Conservation (phyloP, 129 eudicot species). For the Deinandra increscens region DNA sequence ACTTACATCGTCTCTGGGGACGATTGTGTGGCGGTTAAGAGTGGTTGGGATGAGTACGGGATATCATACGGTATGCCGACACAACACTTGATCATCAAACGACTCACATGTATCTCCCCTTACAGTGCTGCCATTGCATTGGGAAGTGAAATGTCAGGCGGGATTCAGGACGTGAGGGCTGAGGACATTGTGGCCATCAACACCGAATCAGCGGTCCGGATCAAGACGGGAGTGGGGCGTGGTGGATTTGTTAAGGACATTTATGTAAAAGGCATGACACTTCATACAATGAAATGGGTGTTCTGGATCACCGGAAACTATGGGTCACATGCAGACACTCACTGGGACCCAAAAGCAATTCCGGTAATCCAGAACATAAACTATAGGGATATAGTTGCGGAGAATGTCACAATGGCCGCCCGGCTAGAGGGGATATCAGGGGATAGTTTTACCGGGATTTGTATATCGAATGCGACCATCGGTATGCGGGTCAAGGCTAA, state of each 20-base stretch:
- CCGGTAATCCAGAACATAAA: slow-evolving; percentile 63
- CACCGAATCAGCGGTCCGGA: slow-evolving; percentile 69
- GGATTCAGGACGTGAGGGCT: slow-evolving; percentile 69
- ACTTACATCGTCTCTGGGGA: slow-evolving; percentile 65
- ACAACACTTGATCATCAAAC: slow-evolving; percentile 49
- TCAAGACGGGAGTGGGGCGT: slow-evolving; percentile 74
- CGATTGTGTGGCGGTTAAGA: slow-evolving; percentile 56
- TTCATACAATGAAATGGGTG: slow-evolving; percentile 88
- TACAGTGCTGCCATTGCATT: slow-evolving; percentile 78
- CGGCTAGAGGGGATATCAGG: slow-evolving; percentile 66
- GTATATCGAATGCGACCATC: slow-evolving; percentile 68
- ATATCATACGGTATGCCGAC: slow-evolving; percentile 70
- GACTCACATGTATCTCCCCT: slow-evolving; percentile 76
- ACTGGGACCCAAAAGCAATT: slow-evolving; percentile 64
- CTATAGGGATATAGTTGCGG: slow-evolving; percentile 65
- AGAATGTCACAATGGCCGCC: slow-evolving; percentile 67
- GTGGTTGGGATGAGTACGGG: slow-evolving; percentile 83
- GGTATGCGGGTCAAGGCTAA: slow-evolving; percentile 68
- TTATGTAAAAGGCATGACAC: slow-evolving; percentile 65
- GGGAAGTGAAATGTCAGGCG: slow-evolving; percentile 91
- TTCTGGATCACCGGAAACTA: slow-evolving; percentile 86
- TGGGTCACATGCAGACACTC: slow-evolving; percentile 68
- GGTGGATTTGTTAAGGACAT: slow-evolving; percentile 80
- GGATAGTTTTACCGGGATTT: slow-evolving; percentile 69
- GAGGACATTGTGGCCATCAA: slow-evolving; percentile 62